phyloP scores from a whole-genome alignment of 805 yeast species.

The Suhomyces emberorum region DNA sequence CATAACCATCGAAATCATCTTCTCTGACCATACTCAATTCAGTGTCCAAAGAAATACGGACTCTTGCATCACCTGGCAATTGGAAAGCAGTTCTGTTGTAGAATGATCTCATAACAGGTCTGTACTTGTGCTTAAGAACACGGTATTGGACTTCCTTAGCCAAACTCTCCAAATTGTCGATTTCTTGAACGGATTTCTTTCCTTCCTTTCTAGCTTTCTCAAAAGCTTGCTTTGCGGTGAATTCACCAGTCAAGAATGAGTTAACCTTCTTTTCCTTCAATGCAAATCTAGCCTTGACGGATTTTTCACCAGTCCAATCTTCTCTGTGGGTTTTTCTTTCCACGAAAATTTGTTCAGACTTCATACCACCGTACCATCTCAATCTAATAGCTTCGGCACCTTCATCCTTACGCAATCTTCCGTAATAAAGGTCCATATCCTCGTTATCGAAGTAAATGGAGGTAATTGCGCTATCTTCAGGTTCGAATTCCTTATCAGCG shows the following conservation, averaged over 20 bases:
- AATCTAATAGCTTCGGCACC: constrained; percentile 98
- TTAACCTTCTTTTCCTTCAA: constrained; percentile 89
- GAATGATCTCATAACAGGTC: constrained; percentile 95
- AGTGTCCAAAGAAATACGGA: constrained; percentile 95
- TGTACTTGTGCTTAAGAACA: constrained; percentile 72
- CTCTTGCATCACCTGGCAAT: constrained; percentile 98
- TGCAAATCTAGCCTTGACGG: constrained; percentile 96
- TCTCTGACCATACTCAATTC: constrained; percentile 97
- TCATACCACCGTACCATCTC: constrained; percentile 99
- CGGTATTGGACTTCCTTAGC: constrained; percentile 93
- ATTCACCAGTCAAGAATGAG: constrained; percentile 76
- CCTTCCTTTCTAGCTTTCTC: constrained; percentile 92
- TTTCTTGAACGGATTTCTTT: constrained; percentile 80
- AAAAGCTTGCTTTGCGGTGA: constrained; percentile 84
- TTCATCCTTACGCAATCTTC: constrained; percentile 92
- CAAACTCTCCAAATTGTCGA: constrained; percentile 86
- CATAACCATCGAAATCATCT: constrained; percentile 90
- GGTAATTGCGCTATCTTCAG: constrained; percentile 93
- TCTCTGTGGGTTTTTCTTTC: constrained; percentile 98
- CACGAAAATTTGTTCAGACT: constrained; percentile 84
- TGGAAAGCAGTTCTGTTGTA: constrained; percentile 99
- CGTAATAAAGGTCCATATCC: constrained; percentile 86
- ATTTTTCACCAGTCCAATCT: constrained; percentile 99
- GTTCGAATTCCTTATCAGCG: constrained; percentile 91
- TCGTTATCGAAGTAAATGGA: constrained; percentile 93